A percentile compares a stretch with the other conserved stretches of the same genome.
These are phyloP conservation scores for Coprinellus micaceus DNA, from an alignment of 768 basidiomycete genomes.

Conservation along the genomic window DNA sequence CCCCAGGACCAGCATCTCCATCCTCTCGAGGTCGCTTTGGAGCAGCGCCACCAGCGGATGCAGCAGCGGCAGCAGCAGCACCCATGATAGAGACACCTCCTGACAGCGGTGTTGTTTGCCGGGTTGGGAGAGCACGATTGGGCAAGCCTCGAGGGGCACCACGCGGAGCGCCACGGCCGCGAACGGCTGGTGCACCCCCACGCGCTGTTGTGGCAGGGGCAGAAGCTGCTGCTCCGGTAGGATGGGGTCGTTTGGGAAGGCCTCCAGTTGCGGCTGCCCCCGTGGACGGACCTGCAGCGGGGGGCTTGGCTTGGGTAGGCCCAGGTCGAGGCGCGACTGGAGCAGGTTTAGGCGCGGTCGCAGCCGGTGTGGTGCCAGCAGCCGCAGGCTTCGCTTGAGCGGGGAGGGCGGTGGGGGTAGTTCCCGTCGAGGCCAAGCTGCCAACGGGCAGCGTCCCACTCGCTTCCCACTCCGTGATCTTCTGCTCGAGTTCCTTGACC, in stretches of 20 bases:
- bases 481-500: constrained; percentile 66
- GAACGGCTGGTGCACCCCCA: background rate
- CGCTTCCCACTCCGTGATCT: constrained; percentile 55
- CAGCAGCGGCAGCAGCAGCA: background rate
- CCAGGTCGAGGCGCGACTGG: constrained; percentile 12
- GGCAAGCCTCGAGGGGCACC: background rate
- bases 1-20: constrained; percentile 29
- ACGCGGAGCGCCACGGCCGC: too few species aligned
- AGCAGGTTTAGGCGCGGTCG: constrained; percentile 19
- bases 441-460: constrained; percentile 44
- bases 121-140: background rate
- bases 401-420: constrained; percentile 17
- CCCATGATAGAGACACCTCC: background rate
- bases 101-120: background rate
- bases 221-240: background rate
- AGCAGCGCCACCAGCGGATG: background rate
- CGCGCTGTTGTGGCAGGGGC: too few species aligned
- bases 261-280: constrained; percentile 12
- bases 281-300: constrained; percentile 12
- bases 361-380: constrained; percentile 20
- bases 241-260: background rate
- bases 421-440: constrained; percentile 25
- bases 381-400: constrained; percentile 7
- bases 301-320: constrained; percentile 7
- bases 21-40: constrained; percentile 64